A percentile compares a stretch with the other conserved stretches of the same genome.
phyloP scores from a whole-genome alignment of 2,329 filamentous ascomycete species.

The Zasmidium angulare region DNA sequence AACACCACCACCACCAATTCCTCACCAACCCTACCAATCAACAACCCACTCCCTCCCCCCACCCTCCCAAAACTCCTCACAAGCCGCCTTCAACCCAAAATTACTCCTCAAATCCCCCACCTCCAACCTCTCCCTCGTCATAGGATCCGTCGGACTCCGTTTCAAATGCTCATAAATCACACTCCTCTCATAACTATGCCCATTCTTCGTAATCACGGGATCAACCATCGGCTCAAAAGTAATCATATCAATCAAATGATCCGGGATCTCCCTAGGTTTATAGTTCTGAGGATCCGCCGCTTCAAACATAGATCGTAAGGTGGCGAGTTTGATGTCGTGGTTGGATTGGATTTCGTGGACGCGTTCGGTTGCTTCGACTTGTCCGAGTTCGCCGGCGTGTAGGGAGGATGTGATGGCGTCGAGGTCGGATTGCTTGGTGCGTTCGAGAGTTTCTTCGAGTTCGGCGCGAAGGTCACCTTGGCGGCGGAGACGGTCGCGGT shows the following conservation, averaged over 20 bases:
- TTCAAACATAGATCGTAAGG: slow-evolving; percentile 48
- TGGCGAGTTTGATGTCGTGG: slow-evolving; percentile 43
- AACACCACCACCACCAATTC: too few species aligned
- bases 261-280: slow-evolving; percentile 61
- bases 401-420: slow-evolving; percentile 30
- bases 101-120: slow-evolving; percentile 76
- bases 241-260: slow-evolving; percentile 70
- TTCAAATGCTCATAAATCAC: slow-evolving; percentile 84
- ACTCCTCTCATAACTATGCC: slow-evolving; percentile 84
- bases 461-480: slow-evolving; percentile 61
- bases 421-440: slow-evolving; percentile 48
- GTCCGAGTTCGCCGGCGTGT: slow-evolving; percentile 39
- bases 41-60: slow-evolving; percentile 82
- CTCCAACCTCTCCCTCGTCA: slow-evolving; percentile 74
- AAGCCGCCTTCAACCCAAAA: slow-evolving; percentile 75
- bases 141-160: slow-evolving; percentile 71
- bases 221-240: slow-evolving; percentile 37
- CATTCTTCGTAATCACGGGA: slow-evolving; percentile 69
- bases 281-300: slow-evolving; percentile 48
- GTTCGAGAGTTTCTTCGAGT: slow-evolving; percentile 54
- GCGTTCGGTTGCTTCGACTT: slow-evolving; percentile 49
- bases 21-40: slow-evolving; percentile 34
- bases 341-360: slow-evolving; percentile 44
- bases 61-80: slow-evolving; percentile 77
- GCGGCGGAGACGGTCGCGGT: slow-evolving; percentile 60